Conservation (phyloP, 2,329 filamentous ascomycete genomes). For the Cladosporium halotolerans region DNA sequence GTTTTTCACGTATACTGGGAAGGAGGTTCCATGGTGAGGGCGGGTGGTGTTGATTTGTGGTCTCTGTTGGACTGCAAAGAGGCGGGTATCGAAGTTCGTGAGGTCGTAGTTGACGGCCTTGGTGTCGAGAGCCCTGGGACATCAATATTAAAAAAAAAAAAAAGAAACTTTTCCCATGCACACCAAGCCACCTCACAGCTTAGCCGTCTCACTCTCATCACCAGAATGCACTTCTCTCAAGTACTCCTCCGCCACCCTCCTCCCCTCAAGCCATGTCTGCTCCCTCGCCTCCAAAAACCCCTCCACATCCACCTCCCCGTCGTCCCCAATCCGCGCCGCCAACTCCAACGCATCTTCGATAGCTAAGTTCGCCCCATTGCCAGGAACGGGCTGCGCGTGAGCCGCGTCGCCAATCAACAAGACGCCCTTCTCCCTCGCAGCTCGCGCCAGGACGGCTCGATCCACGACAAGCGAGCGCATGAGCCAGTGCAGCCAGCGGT, state of each 20-base stretch:
- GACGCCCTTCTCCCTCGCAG: conserved; percentile 20
- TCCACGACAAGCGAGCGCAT: conserved; percentile 31
- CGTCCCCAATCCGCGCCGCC: conserved; percentile 23
- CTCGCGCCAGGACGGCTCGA: conserved; percentile 21
- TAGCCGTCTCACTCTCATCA: not conserved
- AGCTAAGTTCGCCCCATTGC: conserved; percentile 36
- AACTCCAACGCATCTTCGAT: conserved; percentile 34
- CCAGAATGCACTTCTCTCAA: not conserved
- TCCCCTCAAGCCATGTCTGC: conserved; percentile 22
- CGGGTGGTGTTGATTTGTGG: not conserved
- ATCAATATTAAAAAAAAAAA: too few relatives aligned
- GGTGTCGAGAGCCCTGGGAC: too few relatives aligned
- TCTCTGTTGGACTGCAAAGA: not conserved
- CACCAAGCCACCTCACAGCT: not conserved
- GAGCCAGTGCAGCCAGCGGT: conserved; percentile 36
- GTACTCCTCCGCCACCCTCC: conserved; percentile 13
- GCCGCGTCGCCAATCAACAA: conserved; percentile 36
- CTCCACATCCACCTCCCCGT: conserved; percentile 13
- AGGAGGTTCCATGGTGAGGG: conserved; percentile 30
- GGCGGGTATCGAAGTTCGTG: too few relatives aligned
- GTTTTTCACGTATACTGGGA: conserved; percentile 33
- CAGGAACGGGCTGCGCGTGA: conserved; percentile 36
- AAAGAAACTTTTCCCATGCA: too few relatives aligned
- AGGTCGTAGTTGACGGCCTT: too few relatives aligned
- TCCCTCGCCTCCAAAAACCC: conserved; percentile 18